Base-by-base conservation (phyloP, 257 asterid genomes). In the Avicennia marina region DNA sequence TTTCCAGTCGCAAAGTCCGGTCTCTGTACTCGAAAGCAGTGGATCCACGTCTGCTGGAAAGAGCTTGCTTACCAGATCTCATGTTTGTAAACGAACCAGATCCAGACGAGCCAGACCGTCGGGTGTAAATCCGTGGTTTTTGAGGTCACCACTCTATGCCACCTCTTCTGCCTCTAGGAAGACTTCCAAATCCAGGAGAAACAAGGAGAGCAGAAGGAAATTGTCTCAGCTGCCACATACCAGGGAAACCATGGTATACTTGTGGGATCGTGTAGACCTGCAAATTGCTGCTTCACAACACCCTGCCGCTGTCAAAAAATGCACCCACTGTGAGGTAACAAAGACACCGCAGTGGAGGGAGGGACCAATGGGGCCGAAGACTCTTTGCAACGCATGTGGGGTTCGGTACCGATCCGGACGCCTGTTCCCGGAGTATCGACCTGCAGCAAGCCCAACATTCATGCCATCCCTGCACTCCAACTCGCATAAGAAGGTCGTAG, bases 341-440 rank as follows among this genome's bases (percentile, higher is more conserved):
- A 81, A 74, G 74, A 89, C 97, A 0, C 97, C 97, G 4, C 97
- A 89, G 62, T 89, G 97, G 95, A 75, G 97, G 44, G 95, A 83
- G 82, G 97, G 97, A 13, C 97, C 97, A 0, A 6, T 66, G 73
- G 97, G 97, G 2, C 95, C 90, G 0, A 83, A 78, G 79, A 85
- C 94, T 1, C 75, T 89, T 8, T 89, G 97, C 81, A 89, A 89
- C n/a, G 97, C 97, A 1, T 89, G 97, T 45, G 97, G 97, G 6
- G 97, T 89, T 21, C 82, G 97, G 2, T 81, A 75, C 64, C 67
- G 97, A 15, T 89, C 97, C 0, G 95, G 97, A 9, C 86, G 95
- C 10, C 70, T 89, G 1, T 79, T 58, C 39, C 95, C 97, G 0
- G 97, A 89, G 39, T 89, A 89, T 58, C 85, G 97, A 0, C 97